Percentiles rank a stretch among this genome's conserved stretches.
Conservation (phyloP, 192 early-diverging fungal genomes). For the Chytriomyces confervae region DNA sequence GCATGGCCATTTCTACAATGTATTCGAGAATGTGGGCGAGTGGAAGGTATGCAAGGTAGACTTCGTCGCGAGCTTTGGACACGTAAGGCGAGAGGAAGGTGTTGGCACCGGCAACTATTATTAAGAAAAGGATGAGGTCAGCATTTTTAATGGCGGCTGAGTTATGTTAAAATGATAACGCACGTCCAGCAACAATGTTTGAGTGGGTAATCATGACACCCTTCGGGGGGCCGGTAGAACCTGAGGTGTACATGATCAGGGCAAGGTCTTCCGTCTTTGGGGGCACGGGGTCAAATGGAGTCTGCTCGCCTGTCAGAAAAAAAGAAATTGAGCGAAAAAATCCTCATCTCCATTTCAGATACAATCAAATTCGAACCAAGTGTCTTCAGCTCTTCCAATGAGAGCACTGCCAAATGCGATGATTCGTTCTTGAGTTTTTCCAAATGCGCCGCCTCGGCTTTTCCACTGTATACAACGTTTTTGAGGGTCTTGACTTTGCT, state of each 20-base stretch:
- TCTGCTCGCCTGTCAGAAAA: conserved; percentile 57
- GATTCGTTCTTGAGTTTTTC: conserved; percentile 12
- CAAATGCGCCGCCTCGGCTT: conserved; percentile 37
- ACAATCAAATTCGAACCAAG: conserved; percentile 38
- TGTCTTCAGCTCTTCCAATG: conserved; percentile 72
- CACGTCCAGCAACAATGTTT: conserved; percentile 76
- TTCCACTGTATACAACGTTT: conserved; percentile 75
- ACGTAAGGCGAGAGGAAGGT: conserved; percentile 61
- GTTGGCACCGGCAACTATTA: conserved; percentile 36
- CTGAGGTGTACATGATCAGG: conserved; percentile 85
- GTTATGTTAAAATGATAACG: background rate
- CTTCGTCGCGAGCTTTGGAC: conserved; percentile 62
- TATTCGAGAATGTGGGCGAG: conserved; percentile 88
- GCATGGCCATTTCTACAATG: conserved; percentile 81
- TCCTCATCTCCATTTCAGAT: background rate
- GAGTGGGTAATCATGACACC: conserved; percentile 86
- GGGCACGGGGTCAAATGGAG: conserved; percentile 60
- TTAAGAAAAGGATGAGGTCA: background rate
- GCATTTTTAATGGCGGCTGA: background rate
- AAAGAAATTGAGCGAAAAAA: conserved; percentile 45
- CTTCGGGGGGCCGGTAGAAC: conserved; percentile 82
- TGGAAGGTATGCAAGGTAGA: conserved; percentile 73
- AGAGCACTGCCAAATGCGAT: conserved; percentile 18
- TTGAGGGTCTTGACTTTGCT: conserved; percentile 65
- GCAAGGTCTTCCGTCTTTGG: conserved; percentile 71